These are phyloP conservation scores for Carex parvula DNA, from an alignment of 176 grass and related monocot species.

Conservation along the genomic window DNA sequence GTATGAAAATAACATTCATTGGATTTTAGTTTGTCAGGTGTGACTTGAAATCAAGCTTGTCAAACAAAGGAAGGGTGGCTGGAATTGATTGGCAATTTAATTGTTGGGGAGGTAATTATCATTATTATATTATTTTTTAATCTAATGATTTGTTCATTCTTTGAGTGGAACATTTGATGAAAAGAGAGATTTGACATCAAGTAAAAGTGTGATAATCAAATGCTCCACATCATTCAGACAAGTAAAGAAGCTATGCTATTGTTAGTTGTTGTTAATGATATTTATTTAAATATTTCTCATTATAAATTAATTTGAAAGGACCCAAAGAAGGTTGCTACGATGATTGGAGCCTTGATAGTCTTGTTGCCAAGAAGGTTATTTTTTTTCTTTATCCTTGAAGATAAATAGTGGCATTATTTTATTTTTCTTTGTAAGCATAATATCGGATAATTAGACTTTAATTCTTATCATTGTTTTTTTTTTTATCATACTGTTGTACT, in stretches of 20 bases:
- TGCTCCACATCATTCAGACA: not conserved
- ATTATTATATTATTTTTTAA: not conserved
- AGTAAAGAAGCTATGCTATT: not conserved
- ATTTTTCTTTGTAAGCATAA: not conserved
- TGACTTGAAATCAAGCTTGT: constrained; percentile 20
- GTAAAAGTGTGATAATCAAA: not conserved
- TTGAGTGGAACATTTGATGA: not conserved
- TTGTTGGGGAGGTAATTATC: constrained; percentile 79
- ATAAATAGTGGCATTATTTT: not conserved
- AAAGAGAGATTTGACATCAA: not conserved
- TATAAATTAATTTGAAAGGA: constrained; percentile 38
- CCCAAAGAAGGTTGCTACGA: constrained; percentile 58
- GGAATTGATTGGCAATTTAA: constrained; percentile 98
- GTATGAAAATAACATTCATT: constrained; percentile 30
- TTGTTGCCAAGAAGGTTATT: constrained; percentile 58
- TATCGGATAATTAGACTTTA: not conserved
- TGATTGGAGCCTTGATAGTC: constrained; percentile 72
- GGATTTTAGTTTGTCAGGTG: constrained; percentile 54
- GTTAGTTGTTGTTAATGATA: not conserved
- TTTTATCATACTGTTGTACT: not conserved
- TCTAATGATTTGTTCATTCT: not conserved
- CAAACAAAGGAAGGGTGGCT: constrained; percentile 44
- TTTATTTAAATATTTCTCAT: constrained; percentile 18
- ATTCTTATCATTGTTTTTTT: not conserved
- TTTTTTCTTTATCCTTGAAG: constrained; percentile 5